A percentile compares a stretch with the other conserved stretches of the same genome.
Conservation (phyloP, 805 yeast genomes). For the Ogataea saltuana region DNA sequence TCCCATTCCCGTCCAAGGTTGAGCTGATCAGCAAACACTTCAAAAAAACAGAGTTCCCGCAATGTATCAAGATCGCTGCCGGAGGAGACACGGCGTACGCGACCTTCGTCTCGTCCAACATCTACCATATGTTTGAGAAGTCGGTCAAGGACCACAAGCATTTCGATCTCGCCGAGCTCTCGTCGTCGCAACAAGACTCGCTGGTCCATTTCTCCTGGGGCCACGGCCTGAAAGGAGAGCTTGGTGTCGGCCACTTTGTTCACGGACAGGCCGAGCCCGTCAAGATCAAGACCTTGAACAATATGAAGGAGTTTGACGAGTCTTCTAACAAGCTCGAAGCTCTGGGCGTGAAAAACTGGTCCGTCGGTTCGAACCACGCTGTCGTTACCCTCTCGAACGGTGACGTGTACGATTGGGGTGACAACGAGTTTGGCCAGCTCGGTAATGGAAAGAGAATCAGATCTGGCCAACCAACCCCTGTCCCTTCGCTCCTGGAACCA, state of each 20-base stretch:
- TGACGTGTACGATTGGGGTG: constrained; percentile 81
- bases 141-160: constrained; percentile 21
- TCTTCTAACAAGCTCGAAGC: constrained; percentile 39
- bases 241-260: constrained; percentile 74
- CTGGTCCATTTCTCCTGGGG: constrained; percentile 66
- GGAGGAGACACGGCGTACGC: constrained; percentile 67
- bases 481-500: constrained; percentile 65
- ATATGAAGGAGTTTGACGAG: constrained; percentile 59
- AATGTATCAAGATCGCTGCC: constrained; percentile 59
- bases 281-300: constrained; percentile 49
- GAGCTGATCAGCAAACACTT: constrained; percentile 42
- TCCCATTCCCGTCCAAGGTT: constrained; percentile 67
- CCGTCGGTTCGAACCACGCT: constrained; percentile 66
- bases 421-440: constrained; percentile 77
- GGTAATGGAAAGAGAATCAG: constrained; percentile 79
- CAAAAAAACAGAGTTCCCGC: constrained; percentile 44
- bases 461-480: constrained; percentile 49
- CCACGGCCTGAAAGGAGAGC: constrained; percentile 80
- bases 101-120: constrained; percentile 38
- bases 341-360: constrained; percentile 52
- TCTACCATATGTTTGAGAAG: constrained; percentile 39
- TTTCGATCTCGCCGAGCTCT: constrained; percentile 20
- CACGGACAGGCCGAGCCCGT: constrained; percentile 74
- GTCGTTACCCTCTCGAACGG: constrained; percentile 59
- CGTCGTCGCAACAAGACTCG: constrained; percentile 30